Percentiles rank a stretch among this genome's conserved stretches.
These are phyloP conservation scores for Psidium friedrichsthalianum DNA, from an alignment of 345 rosid genomes.

Conservation along the genomic window DNA sequence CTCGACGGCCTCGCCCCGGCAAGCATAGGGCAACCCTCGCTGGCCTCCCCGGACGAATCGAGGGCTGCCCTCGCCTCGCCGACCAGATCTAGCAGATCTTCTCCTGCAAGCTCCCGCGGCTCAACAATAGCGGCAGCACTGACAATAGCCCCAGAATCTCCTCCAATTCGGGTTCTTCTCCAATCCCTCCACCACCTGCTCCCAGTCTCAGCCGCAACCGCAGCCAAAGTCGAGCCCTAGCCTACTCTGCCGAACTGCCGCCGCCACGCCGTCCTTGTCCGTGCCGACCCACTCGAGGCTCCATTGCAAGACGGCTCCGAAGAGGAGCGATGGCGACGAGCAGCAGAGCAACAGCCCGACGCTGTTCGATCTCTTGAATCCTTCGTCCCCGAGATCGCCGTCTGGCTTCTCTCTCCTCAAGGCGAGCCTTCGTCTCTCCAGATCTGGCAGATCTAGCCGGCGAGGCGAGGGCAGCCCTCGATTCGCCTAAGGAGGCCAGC, in stretches of 20 bases:
- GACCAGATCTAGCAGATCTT: not conserved
- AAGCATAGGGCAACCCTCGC: too few relatives aligned
- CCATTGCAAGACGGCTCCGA: constrained; percentile 31
- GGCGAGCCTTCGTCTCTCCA: constrained; percentile 51
- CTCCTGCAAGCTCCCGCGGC: constrained; percentile 14
- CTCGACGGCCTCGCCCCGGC: too few relatives aligned
- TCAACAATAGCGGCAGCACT: not conserved
- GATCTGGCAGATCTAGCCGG: not conserved
- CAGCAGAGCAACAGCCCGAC: constrained; percentile 17
- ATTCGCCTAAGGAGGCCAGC: too few relatives aligned
- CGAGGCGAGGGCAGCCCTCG: too few relatives aligned
- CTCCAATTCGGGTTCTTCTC: constrained; percentile 69
- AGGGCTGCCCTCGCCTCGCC: too few relatives aligned
- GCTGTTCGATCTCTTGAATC: constrained; percentile 34
- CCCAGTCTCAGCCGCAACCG: constrained; percentile 35
- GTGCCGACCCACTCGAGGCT: constrained; percentile 50
- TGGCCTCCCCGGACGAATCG: too few relatives aligned
- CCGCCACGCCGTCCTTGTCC: constrained; percentile 30
- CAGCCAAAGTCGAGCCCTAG: constrained; percentile 35
- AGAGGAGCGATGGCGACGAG: not conserved
- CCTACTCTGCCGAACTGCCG: constrained; percentile 44
- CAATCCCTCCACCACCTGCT: constrained; percentile 63
- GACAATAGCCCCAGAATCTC: constrained; percentile 31
- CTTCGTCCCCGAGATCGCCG: constrained; percentile 68
- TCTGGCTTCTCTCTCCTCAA: constrained; percentile 63